Conservation (phyloP, 2,329 filamentous ascomycete genomes). For the Cucurbitaria berberidis region DNA sequence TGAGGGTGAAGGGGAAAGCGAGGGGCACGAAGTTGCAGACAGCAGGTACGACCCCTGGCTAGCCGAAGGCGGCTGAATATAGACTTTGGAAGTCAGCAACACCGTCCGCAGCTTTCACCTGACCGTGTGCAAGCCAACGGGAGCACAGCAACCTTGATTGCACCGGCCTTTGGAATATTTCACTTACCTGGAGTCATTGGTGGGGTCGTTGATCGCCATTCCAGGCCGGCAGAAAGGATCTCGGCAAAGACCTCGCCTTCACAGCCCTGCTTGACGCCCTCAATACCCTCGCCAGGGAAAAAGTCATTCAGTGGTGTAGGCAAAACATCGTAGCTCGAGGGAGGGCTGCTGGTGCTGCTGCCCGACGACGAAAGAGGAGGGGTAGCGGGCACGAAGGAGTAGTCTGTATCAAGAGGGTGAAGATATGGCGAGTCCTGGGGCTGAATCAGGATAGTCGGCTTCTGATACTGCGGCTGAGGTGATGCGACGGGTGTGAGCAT, state of each 20-base stretch:
- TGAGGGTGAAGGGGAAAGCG: slow-evolving; percentile 84
- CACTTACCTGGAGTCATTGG: slow-evolving; percentile 87
- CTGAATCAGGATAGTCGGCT: slow-evolving; percentile 73
- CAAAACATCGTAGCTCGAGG: slow-evolving; percentile 73
- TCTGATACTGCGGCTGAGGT: slow-evolving; percentile 74
- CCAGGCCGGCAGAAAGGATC: slow-evolving; percentile 74
- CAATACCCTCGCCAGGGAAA: slow-evolving; percentile 57
- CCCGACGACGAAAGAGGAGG: slow-evolving; percentile 85
- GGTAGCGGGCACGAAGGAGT: slow-evolving; percentile 79
- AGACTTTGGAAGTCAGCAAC: slow-evolving; percentile 58
- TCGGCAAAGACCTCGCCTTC: slow-evolving; percentile 75
- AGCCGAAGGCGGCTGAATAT: slow-evolving; percentile 71
- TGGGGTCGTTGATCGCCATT: slow-evolving; percentile 78
- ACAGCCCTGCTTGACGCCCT: slow-evolving; percentile 61
- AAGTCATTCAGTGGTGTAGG: slow-evolving; percentile 85
- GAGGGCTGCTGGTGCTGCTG: slow-evolving; percentile 85
- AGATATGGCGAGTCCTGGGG: slow-evolving; percentile 62
- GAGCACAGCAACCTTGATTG: neutral
- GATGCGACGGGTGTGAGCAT: slow-evolving; percentile 78
- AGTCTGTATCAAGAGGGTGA: slow-evolving; percentile 75
- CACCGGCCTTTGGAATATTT: neutral
- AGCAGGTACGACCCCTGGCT: slow-evolving; percentile 72
- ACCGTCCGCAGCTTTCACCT: slow-evolving; percentile 4
- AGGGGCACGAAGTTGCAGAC: slow-evolving; percentile 76
- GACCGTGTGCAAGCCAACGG: neutral